These are phyloP conservation scores for Paraphoma sp. DNA, from an alignment of 2,329 filamentous ascomycete genomes.

Conservation along the genomic window DNA sequence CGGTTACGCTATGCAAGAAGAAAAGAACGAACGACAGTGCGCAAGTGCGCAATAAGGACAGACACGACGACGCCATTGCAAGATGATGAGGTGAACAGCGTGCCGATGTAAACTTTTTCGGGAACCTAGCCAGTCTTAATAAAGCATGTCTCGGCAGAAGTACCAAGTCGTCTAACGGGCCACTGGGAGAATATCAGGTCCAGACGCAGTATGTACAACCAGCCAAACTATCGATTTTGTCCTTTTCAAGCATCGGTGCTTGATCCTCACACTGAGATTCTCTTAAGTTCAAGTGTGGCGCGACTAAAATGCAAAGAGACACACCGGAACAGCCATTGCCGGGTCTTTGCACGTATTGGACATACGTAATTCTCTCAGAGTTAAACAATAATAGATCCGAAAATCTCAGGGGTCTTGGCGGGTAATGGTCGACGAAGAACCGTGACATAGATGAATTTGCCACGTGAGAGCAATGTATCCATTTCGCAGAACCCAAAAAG, in stretches of 20 bases:
- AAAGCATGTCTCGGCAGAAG: constrained; percentile 39
- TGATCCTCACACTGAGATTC: constrained; percentile 3
- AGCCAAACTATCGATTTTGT: constrained; percentile 41
- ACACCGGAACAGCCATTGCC: constrained; percentile 15
- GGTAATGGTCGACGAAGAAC: constrained; percentile 13
- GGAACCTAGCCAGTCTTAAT: constrained; percentile 37
- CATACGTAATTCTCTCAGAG: constrained; percentile 16
- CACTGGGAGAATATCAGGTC: constrained; percentile 25
- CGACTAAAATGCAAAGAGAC: constrained; percentile 15
- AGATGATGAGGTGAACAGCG: constrained; percentile 21
- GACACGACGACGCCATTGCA: constrained; percentile 34
- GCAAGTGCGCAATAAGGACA: constrained; percentile 31
- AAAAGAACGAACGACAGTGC: constrained; percentile 30
- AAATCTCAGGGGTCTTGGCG: constrained; percentile 33
- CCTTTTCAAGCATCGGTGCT: constrained; percentile 18
- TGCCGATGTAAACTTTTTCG: constrained; percentile 25
- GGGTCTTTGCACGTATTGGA: constrained; percentile 16
- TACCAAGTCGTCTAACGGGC: constrained; percentile 29
- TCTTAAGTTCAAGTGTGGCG: constrained; percentile 24
- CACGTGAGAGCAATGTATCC: constrained; percentile 31
- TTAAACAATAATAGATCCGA: constrained; percentile 15
- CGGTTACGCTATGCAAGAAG: constrained; percentile 22
- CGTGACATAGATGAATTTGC: constrained; percentile 13
- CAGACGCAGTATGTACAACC: constrained; percentile 32
- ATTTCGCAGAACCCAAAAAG: constrained; percentile 6